These are phyloP conservation scores for Penicillium freii DNA, from an alignment of 2,329 filamentous ascomycete genomes.

Conservation along the genomic window DNA sequence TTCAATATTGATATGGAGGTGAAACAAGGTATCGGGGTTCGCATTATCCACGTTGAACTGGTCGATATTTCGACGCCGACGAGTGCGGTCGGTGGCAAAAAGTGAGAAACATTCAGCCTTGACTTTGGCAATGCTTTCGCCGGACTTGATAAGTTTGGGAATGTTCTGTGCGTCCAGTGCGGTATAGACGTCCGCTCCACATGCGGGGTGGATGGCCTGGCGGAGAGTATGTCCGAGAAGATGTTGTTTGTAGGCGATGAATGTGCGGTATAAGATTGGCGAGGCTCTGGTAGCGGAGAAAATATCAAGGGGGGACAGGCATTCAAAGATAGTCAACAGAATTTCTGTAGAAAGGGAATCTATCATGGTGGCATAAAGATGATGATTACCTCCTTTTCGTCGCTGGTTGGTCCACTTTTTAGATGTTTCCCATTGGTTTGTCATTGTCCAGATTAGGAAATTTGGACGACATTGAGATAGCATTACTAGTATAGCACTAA, in stretches of 20 bases:
- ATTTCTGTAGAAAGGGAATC: not conserved
- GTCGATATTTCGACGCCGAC: not conserved
- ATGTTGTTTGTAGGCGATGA: constrained; percentile 1
- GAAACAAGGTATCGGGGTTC: not conserved
- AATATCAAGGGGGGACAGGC: not conserved
- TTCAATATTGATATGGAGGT: not conserved
- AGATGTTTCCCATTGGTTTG: not conserved
- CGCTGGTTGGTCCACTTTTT: not conserved
- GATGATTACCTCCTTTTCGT: not conserved
- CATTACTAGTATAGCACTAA: too few species aligned
- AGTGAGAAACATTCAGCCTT: constrained; percentile 1
- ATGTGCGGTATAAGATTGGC: not conserved
- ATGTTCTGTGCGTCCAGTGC: not conserved
- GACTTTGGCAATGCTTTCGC: not conserved
- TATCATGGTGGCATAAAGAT: not conserved
- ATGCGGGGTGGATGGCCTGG: not conserved
- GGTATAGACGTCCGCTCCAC: not conserved
- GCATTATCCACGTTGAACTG: not conserved
- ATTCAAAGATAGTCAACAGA: not conserved
- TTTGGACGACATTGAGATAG: not conserved
- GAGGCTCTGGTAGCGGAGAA: not conserved
- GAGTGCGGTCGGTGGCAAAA: not conserved
- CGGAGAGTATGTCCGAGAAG: not conserved
- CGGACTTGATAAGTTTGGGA: not conserved
- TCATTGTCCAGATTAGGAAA: not conserved